phyloP scores from a whole-genome alignment of 352 stramenopile species.

The Phytophthora pisi region DNA sequence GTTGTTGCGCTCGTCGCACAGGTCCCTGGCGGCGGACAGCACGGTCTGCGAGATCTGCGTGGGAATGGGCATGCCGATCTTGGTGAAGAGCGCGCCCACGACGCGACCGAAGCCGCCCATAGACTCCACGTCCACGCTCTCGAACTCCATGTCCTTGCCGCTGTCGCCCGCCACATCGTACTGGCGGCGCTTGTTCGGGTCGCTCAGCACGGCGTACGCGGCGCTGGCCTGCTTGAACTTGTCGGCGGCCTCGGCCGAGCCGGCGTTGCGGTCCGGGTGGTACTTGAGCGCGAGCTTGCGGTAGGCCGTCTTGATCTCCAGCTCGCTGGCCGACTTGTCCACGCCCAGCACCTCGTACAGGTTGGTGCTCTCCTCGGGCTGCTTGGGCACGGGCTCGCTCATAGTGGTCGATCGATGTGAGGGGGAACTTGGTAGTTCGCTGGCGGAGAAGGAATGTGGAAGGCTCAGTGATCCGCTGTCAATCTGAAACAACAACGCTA shows the following conservation, averaged over 20 bases:
- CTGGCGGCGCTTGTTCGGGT: conserved; percentile 88
- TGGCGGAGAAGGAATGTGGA: conserved; percentile 28
- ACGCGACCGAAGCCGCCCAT: conserved; percentile 86
- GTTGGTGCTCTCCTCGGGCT: conserved; percentile 69
- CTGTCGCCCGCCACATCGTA: conserved; percentile 80
- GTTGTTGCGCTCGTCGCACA: conserved; percentile 81
- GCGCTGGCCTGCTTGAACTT: conserved; percentile 88
- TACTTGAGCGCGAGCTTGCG: conserved; percentile 91
- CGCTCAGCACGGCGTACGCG: conserved; percentile 86
- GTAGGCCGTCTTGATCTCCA: conserved; percentile 92
- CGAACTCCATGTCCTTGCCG: conserved; percentile 81
- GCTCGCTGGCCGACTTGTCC: conserved; percentile 83
- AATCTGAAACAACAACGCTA: neutral
- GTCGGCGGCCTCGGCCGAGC: conserved; percentile 75
- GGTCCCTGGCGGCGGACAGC: conserved; percentile 73
- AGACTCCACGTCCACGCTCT: conserved; percentile 83
- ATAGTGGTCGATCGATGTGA: conserved; percentile 33
- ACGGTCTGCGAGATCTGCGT: conserved; percentile 89
- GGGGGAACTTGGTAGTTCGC: neutral
- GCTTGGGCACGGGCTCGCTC: conserved; percentile 56
- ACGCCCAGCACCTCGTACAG: conserved; percentile 91
- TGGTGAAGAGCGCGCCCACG: conserved; percentile 87
- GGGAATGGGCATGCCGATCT: conserved; percentile 89
- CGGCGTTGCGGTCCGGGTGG: conserved; percentile 89
- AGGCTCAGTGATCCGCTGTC: conserved; percentile 5